Conservation (phyloP, 1,284 basidiomycete species). For the Serendipita sp. region DNA sequence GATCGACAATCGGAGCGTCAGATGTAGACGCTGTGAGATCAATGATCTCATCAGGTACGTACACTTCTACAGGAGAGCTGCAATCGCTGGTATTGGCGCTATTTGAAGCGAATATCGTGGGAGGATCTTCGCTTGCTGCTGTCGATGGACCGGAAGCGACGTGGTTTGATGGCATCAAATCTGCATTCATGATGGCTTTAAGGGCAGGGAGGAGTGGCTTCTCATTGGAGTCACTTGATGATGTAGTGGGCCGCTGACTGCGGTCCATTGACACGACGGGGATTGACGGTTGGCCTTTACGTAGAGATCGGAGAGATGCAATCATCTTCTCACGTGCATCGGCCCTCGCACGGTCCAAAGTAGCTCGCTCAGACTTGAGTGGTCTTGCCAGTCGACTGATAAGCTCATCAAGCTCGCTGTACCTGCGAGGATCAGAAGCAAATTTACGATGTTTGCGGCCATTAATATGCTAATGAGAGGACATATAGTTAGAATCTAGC, state of each 20-base stretch:
- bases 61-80: background rate
- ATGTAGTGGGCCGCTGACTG: background rate
- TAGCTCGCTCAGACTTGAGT: background rate
- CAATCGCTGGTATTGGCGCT: background rate
- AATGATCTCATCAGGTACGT: background rate
- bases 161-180: background rate
- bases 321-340: background rate
- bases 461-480: constrained; percentile 51
- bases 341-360: background rate
- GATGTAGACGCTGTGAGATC: background rate
- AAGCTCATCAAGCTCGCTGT: background rate
- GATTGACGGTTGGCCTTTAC: background rate
- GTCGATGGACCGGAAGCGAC: background rate
- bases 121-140: too few species aligned
- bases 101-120: too few species aligned
- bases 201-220: background rate
- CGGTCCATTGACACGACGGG: background rate
- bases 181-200: background rate
- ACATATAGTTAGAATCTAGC: constrained; percentile 5
- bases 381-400: background rate
- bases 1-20: background rate
- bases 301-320: background rate
- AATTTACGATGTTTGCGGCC: constrained; percentile 76
- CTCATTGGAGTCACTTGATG: background rate
- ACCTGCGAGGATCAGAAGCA: constrained; percentile 28